phyloP scores from a whole-genome alignment of 2,329 filamentous ascomycete genomes.

The Teratosphaeria zuluensis region DNA sequence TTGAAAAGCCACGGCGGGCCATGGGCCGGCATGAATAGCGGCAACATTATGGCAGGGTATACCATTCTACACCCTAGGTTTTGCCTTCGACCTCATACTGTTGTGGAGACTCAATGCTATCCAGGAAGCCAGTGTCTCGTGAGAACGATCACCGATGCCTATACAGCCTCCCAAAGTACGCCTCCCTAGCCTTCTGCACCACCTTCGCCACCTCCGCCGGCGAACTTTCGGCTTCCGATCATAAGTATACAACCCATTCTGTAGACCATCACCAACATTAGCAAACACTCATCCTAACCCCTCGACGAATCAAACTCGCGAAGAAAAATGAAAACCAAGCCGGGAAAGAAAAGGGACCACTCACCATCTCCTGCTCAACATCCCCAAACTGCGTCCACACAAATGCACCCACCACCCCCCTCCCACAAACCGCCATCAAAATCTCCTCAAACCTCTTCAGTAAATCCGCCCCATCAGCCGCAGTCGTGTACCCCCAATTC shows the following conservation, averaged over 20 bases:
- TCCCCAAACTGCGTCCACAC: conserved; percentile 56
- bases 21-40: too few relatives aligned
- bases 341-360: too few relatives aligned
- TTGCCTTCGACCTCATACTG: too few relatives aligned
- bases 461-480: conserved; percentile 49
- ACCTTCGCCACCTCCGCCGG: conserved; percentile 47
- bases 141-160: background rate
- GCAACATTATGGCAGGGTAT: too few relatives aligned
- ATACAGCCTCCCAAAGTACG: conserved; percentile 27
- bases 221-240: conserved; percentile 53
- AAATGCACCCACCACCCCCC: conserved; percentile 50
- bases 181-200: conserved; percentile 43
- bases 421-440: conserved; percentile 47
- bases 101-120: too few relatives aligned
- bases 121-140: too few relatives aligned
- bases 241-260: conserved; percentile 55
- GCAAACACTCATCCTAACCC: background rate
- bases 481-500: conserved; percentile 62
- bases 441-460: conserved; percentile 49
- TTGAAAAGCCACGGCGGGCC: too few relatives aligned
- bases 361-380: conserved; percentile 54
- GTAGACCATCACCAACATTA: background rate
- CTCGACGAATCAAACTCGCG: background rate
- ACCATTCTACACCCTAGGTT: too few relatives aligned
- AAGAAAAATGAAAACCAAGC: too few relatives aligned